phyloP scores from a whole-genome alignment of 441 rosid genomes.

The Bocquillonia castaneifolia region DNA sequence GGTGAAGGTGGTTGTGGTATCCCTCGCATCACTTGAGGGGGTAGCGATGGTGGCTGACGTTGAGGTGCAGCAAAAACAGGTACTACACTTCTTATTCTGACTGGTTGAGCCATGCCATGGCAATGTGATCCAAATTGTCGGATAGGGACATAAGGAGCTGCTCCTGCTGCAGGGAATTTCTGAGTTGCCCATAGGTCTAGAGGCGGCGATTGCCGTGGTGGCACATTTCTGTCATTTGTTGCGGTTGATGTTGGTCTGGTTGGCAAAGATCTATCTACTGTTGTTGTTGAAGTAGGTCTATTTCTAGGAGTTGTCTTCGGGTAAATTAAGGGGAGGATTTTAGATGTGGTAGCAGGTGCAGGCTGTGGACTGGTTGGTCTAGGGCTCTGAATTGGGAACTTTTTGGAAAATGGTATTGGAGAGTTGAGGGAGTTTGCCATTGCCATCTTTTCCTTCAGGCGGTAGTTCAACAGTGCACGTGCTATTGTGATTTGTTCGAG shows the following conservation, averaged over 20 bases:
- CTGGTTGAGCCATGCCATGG: conserved; percentile 82
- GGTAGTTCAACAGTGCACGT: conserved; percentile 65
- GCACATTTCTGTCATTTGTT: conserved; percentile 22
- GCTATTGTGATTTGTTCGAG: conserved; percentile 89
- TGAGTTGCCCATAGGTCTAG: conserved; percentile 46
- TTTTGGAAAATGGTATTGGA: conserved; percentile 63
- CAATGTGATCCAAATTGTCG: conserved; percentile 54
- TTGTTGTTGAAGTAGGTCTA: conserved; percentile 36
- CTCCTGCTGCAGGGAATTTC: conserved; percentile 70
- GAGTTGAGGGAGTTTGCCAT: conserved; percentile 44
- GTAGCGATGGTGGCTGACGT: conserved; percentile 40
- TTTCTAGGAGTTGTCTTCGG: conserved; percentile 52
- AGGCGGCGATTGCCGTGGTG: conserved; percentile 26
- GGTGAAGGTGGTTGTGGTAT: conserved; percentile 51
- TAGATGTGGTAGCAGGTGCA: conserved; percentile 59
- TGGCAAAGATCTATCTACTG: conserved; percentile 30
- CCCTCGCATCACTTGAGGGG: conserved; percentile 42
- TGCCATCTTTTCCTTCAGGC: conserved; percentile 69
- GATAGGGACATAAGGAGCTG: conserved; percentile 76
- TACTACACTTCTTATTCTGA: conserved; percentile 69
- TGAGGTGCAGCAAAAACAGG: conserved; percentile 95
- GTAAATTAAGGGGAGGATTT: conserved; percentile 83
- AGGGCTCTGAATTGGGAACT: conserved; percentile 50
- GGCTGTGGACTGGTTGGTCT: conserved; percentile 91
- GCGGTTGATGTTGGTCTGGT: conserved; percentile 27